These are phyloP conservation scores for Flaveria bidentis DNA, from an alignment of 129 eudicot species.

Conservation along the genomic window DNA sequence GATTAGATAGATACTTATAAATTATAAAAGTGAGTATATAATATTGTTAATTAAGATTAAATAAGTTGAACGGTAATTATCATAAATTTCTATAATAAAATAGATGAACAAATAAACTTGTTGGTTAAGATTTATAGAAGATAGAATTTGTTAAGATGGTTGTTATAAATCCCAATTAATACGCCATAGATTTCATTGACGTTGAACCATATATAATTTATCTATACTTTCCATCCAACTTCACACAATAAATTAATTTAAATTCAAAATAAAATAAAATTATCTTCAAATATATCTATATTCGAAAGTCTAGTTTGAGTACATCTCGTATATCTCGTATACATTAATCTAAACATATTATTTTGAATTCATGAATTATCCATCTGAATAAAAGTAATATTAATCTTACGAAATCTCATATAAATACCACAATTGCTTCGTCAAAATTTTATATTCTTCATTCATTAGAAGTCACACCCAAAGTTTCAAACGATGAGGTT, in stretches of 20 bases:
- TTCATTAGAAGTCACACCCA: background rate
- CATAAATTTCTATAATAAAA: background rate
- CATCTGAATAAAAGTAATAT: too few species aligned
- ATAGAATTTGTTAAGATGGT: conserved; percentile 24
- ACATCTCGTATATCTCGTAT: background rate
- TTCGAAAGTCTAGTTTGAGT: background rate
- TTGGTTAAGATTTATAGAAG: conserved; percentile 7
- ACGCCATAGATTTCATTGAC: conserved; percentile 23
- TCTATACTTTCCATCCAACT: background rate
- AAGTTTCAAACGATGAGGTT: conserved; percentile 10
- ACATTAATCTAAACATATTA: background rate
- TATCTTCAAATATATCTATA: background rate
- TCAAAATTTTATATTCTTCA: background rate
- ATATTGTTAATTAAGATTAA: background rate
- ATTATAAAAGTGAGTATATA: background rate
- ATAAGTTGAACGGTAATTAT: background rate
- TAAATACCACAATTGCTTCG: conserved; percentile 27
- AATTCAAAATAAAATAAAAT: background rate
- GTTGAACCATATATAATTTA: conserved; percentile 22
- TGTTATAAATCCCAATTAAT: conserved; percentile 27
- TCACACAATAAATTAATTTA: background rate
- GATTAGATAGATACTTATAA: background rate
- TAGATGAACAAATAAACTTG: background rate
- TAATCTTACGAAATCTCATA: conserved; percentile 10
- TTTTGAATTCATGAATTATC: background rate